These are phyloP conservation scores for Apophysomyces sp. DNA, from an alignment of 371 early-diverging fungal genomes.

Conservation along the genomic window DNA sequence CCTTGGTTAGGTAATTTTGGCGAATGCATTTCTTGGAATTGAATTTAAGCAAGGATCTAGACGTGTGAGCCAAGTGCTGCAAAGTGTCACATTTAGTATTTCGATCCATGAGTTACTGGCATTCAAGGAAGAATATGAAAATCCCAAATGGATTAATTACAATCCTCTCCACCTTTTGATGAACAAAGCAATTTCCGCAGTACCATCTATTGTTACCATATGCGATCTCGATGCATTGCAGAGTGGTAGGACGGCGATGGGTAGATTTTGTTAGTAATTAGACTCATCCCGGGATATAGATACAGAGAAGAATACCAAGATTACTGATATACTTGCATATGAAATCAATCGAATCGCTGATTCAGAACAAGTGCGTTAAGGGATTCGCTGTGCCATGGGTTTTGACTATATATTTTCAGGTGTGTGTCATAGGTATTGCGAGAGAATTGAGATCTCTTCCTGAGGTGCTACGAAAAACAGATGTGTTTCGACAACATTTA, in stretches of 20 bases:
- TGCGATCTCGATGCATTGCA: constrained; percentile 25
- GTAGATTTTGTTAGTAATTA: neutral
- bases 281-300: neutral
- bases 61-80: constrained; percentile 10
- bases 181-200: constrained; percentile 17
- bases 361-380: constrained; percentile 7
- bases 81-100: constrained; percentile 9
- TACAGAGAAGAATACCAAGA: constrained; percentile 14
- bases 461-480: constrained; percentile 25
- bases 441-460: constrained; percentile 25
- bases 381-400: too few relatives aligned
- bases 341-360: constrained; percentile 19
- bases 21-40: neutral
- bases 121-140: constrained; percentile 29
- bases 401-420: too few relatives aligned
- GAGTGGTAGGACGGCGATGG: neutral
- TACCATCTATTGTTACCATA: constrained; percentile 26
- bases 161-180: constrained; percentile 27
- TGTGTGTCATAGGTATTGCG: constrained; percentile 38
- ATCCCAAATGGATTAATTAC: constrained; percentile 22
- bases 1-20: constrained; percentile 29
- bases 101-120: constrained; percentile 32
- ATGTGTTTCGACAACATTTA: constrained; percentile 41
- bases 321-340: constrained; percentile 11
- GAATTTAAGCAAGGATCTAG: constrained; percentile 6